A percentile compares a stretch with the other conserved stretches of the same genome.
phyloP scores from a whole-genome alignment of 73 alveolate species.

The Paramecium bursaria region DNA sequence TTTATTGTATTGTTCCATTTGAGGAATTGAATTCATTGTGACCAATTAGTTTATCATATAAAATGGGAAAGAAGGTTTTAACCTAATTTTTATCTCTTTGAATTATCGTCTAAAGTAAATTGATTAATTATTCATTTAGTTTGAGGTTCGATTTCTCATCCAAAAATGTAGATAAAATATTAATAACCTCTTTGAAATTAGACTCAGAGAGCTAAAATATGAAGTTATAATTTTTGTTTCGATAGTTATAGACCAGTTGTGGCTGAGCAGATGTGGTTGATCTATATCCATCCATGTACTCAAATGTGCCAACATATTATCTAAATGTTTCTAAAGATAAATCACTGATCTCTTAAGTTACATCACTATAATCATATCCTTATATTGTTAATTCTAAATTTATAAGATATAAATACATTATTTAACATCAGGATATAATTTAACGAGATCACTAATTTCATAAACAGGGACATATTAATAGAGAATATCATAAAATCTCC shows the following conservation, averaged over 20 bases:
- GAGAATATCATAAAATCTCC: conserved; percentile 58
- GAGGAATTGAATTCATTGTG: conserved; percentile 33
- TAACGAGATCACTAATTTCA: conserved; percentile 7
- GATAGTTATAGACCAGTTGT: conserved; percentile 3
- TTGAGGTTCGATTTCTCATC: conserved; percentile 19
- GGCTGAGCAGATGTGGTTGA: not conserved
- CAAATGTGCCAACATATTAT: conserved; percentile 27
- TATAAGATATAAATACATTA: not conserved
- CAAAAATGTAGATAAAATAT: conserved; percentile 18
- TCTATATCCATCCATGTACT: conserved; percentile 28
- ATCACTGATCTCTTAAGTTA: conserved; percentile 49
- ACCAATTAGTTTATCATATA: not conserved
- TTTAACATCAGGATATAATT: conserved; percentile 16
- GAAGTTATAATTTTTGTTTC: conserved; percentile 42
- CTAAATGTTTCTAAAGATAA: conserved; percentile 44
- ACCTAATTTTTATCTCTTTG: conserved; percentile 3
- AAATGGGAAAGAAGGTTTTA: not conserved
- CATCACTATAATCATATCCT: not conserved
- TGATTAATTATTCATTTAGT: not conserved
- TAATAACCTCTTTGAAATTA: conserved; percentile 40
- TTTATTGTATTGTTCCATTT: not conserved
- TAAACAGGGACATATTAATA: conserved; percentile 31
- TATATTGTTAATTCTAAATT: not conserved
- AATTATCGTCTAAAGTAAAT: not conserved
- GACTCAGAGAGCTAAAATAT: conserved; percentile 13